These are phyloP conservation scores for Poa annua DNA, from an alignment of 176 grass and related monocot species.

Conservation along the genomic window DNA sequence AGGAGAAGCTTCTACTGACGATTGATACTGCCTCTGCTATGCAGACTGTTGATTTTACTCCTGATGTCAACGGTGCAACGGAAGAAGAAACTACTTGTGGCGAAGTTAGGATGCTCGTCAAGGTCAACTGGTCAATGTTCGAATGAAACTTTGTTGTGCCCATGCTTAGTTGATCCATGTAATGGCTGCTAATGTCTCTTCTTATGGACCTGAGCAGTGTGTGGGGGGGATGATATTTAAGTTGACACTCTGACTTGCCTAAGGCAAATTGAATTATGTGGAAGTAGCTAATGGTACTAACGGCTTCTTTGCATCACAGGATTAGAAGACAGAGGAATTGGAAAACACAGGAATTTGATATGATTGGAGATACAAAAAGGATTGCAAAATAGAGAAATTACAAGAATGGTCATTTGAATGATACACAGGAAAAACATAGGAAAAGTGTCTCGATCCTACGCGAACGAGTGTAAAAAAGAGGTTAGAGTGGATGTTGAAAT, in stretches of 20 bases:
- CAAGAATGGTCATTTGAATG: too few relatives aligned
- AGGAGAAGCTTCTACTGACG: neutral
- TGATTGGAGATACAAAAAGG: too few relatives aligned
- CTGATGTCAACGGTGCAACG: neutral
- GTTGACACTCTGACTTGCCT: neutral
- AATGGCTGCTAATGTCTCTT: neutral
- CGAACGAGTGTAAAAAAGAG: too few relatives aligned
- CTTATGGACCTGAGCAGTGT: neutral
- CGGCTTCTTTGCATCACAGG: too few relatives aligned
- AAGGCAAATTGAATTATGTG: neutral
- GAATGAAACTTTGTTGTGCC: neutral
- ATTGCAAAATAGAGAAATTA: too few relatives aligned
- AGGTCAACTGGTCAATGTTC: neutral
- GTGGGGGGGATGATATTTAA: neutral
- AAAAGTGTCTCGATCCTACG: too few relatives aligned
- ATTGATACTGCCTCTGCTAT: neutral
- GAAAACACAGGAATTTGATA: too few relatives aligned
- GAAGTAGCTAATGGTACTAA: neutral
- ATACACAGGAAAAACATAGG: too few relatives aligned
- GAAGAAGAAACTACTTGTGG: neutral
- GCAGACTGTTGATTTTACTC: neutral
- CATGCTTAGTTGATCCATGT: neutral
- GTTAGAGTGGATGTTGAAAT: too few relatives aligned
- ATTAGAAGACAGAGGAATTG: too few relatives aligned
- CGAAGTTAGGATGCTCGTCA: neutral